Conservation (phyloP, 1,284 basidiomycete genomes). For the Retiboletus fuscus region DNA sequence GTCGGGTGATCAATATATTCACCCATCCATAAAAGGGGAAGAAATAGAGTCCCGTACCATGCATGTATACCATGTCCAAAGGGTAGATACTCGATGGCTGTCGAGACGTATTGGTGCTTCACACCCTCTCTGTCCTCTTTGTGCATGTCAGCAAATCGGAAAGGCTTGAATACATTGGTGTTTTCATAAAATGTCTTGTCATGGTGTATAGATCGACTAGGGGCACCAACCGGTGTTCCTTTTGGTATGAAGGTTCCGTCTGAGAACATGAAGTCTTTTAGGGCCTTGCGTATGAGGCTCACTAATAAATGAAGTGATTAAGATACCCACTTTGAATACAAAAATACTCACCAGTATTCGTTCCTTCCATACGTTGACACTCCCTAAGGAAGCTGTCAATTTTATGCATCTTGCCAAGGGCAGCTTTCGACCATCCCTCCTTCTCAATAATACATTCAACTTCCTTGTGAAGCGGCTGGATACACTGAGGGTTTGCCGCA, state of each 20-base stretch:
- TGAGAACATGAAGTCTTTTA: constrained; percentile 51
- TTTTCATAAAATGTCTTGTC: constrained; percentile 44
- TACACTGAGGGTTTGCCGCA: constrained; percentile 47
- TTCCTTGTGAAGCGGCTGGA: neutral
- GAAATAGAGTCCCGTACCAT: constrained; percentile 27
- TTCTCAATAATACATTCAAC: constrained; percentile 42
- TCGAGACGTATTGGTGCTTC: constrained; percentile 38
- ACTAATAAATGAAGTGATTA: constrained; percentile 37
- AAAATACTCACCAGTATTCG: constrained; percentile 42
- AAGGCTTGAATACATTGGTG: constrained; percentile 48
- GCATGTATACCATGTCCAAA: constrained; percentile 38
- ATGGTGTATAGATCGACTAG: constrained; percentile 40
- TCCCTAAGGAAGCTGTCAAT: constrained; percentile 63
- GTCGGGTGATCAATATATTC: neutral
- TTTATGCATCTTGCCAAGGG: constrained; percentile 55
- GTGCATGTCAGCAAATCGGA: constrained; percentile 45
- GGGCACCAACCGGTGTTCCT: constrained; percentile 47
- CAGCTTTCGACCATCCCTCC: constrained; percentile 59
- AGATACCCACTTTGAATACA: neutral
- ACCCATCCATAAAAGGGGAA: neutral
- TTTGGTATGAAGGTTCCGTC: constrained; percentile 57
- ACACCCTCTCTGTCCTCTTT: constrained; percentile 28
- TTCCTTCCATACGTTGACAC: constrained; percentile 50
- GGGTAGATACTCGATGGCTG: constrained; percentile 28
- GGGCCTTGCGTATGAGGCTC: constrained; percentile 28